Conservation (phyloP, 495 filamentous ascomycete genomes). For the Lophiostoma macrostomum region DNA sequence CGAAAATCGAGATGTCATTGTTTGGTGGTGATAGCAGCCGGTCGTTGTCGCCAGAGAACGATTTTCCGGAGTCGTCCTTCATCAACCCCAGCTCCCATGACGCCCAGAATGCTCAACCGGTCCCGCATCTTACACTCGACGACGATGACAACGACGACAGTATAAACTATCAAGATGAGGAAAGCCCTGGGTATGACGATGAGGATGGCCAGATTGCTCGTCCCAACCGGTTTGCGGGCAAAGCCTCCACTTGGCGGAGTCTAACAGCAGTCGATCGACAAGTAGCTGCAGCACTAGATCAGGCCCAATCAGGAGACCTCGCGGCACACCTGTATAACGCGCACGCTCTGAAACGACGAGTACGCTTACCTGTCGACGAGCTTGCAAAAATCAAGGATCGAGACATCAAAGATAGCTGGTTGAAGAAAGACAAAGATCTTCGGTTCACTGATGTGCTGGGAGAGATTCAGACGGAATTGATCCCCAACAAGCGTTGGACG, state of each 20-base stretch:
- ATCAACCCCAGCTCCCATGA: not conserved
- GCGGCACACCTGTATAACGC: constrained; percentile 74
- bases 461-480: constrained; percentile 33
- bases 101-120: not conserved
- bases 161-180: not conserved
- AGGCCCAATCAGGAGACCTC: constrained; percentile 59
- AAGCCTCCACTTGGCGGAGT: constrained; percentile 56
- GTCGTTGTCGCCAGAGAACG: not conserved
- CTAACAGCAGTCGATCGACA: constrained; percentile 59
- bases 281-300: constrained; percentile 56
- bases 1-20: constrained; percentile 22
- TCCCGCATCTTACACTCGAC: too few relatives aligned
- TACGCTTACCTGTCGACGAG: constrained; percentile 32
- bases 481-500: constrained; percentile 54
- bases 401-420: constrained; percentile 40
- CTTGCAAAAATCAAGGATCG: constrained; percentile 26
- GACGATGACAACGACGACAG: not conserved
- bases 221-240: constrained; percentile 54
- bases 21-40: constrained; percentile 16
- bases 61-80: not conserved
- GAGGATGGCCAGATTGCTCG: constrained; percentile 31
- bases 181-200: constrained; percentile 1
- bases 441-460: constrained; percentile 6
- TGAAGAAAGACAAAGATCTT: constrained; percentile 26
- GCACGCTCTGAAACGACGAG: constrained; percentile 55